Evolutionary conservation across 2,329 filamentous ascomycete species (phyloP).

Genomic region (Chrysoporthe deuterocubensis): DNA sequence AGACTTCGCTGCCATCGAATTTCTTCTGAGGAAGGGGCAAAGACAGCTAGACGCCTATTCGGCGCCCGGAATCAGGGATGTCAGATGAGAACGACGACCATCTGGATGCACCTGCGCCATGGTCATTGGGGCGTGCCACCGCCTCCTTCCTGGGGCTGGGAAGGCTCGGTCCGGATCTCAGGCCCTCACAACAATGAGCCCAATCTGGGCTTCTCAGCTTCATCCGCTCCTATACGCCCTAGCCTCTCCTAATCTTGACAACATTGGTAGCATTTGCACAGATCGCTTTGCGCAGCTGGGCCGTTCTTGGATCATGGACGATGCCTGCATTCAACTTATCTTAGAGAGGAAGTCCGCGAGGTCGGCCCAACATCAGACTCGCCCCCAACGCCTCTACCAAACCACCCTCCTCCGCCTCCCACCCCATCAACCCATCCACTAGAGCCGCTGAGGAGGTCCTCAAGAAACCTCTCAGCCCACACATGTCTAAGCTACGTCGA

Average conservation of each 20-base stretch:
- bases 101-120: constrained; percentile 25
- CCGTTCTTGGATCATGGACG: constrained; percentile 44
- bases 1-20: constrained; percentile 86
- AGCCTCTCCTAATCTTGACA: constrained; percentile 16
- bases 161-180: constrained; percentile 32
- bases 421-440: constrained; percentile 33
- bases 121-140: not conserved
- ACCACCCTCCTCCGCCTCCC: constrained; percentile 17
- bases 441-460: constrained; percentile 39
- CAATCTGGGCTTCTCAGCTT: constrained; percentile 16
- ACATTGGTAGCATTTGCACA: constrained; percentile 36
- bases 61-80: constrained; percentile 79
- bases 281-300: constrained; percentile 26
- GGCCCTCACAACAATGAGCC: constrained; percentile 9
- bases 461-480: constrained; percentile 38
- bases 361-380: constrained; percentile 41
- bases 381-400: constrained; percentile 31
- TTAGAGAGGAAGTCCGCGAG: constrained; percentile 48
- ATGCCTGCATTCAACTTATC: constrained; percentile 50
- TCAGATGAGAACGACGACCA: constrained; percentile 47
- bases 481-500: constrained; percentile 38
- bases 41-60: constrained; percentile 82
- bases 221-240: constrained; percentile 7
- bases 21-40: constrained; percentile 78
- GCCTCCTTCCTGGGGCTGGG: constrained; percentile 23